Evolutionary conservation across 2,329 filamentous ascomycete species (phyloP), one percentile per base, ranked within the genome.

Genomic region (Xylariaceae sp.): DNA sequence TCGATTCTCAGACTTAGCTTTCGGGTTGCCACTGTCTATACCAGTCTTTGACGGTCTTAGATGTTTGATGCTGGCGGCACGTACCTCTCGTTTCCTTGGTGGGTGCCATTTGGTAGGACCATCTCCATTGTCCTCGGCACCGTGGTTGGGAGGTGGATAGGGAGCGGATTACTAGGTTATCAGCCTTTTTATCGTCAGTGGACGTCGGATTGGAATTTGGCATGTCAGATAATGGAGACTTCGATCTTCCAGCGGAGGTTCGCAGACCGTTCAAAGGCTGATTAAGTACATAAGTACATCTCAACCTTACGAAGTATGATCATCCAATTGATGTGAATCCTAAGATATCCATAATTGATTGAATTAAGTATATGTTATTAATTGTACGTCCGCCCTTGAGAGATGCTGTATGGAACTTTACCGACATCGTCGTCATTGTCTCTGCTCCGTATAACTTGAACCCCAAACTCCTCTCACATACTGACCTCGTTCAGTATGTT

Each of bases 151-250:
- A 36, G 46, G 21, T 50, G 39, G 36, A 2, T 47, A 4, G 47
- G 47, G 4, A n/a, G n/a, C n/a, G 22, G 41, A 12, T 6, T 48
- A 4, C 35, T 50, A 1, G 48, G 48, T 6, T 50, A 50, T 10
- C 40, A 45, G n/a, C 48, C 48, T 3, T 50, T 42, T 22, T 47
- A 48, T 32, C 20, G 14, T 2, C 10, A 45, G 21, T 50, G 33
- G 37, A 20, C 48, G 1, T 41, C 45, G 2, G 39, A 50, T 21
- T 50, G 48, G 48, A 22, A 42, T 2, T 22, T 45, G 6, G 48
- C 48, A 2, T 45, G 45, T 16, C 2, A 22, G 12, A 44, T 42
- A 22, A 50, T 50, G 45, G 21, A 43, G 14, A 17, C 38, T 1
- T 50, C 44, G 2, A 19, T 45, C 2, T 45, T 50, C 6, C 45